Evolutionary conservation across 805 yeast genomes (phyloP).

Genomic region (Saturnispora quitensis): DNA sequence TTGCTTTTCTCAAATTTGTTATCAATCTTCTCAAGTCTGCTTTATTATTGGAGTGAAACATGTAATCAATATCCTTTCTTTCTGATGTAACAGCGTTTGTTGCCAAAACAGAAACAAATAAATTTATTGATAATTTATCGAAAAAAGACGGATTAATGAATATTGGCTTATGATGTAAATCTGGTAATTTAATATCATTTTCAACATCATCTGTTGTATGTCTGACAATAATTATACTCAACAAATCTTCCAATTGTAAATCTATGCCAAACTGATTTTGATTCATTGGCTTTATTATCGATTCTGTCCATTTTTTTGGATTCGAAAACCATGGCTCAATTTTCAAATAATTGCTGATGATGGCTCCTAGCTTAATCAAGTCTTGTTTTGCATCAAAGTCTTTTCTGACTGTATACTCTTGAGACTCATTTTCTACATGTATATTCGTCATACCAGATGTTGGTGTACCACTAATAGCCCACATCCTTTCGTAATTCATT

Average conservation of each 20-base stretch:
- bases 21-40: constrained; percentile 46
- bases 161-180: constrained; percentile 47
- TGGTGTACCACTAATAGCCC: constrained; percentile 76
- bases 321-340: constrained; percentile 49
- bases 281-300: constrained; percentile 42
- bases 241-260: constrained; percentile 31
- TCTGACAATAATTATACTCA: constrained; percentile 44
- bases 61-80: constrained; percentile 55
- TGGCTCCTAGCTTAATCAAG: constrained; percentile 41
- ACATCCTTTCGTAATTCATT: constrained; percentile 48
- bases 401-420: constrained; percentile 38
- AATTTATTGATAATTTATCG: constrained; percentile 51
- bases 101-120: constrained; percentile 59
- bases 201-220: constrained; percentile 49
- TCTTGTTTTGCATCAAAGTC: constrained; percentile 47
- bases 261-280: constrained; percentile 32
- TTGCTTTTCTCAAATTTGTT: constrained; percentile 53
- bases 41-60: constrained; percentile 57
- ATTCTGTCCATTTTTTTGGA: constrained; percentile 37
- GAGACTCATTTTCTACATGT: constrained; percentile 33
- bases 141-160: constrained; percentile 54
- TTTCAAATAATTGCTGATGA: constrained; percentile 44
- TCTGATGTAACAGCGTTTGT: constrained; percentile 70
- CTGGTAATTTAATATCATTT: constrained; percentile 47
- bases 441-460: constrained; percentile 58